phyloP scores from a whole-genome alignment of 148 eudicot species.

The Rhododendron molle region DNA sequence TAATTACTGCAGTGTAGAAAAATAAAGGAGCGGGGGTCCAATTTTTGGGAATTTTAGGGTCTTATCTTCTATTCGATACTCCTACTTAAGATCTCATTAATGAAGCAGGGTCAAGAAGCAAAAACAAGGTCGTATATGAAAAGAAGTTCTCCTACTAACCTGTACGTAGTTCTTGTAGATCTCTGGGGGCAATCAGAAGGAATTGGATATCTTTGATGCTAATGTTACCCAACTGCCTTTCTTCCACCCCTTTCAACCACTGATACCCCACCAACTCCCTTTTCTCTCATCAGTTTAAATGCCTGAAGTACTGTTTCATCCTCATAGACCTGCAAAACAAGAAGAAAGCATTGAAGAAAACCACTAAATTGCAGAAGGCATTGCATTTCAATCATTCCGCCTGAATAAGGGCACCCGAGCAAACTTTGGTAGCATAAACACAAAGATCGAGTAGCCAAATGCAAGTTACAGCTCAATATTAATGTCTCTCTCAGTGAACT shows the following conservation, averaged over 20 bases:
- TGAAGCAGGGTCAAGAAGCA: neutral
- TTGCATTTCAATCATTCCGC: neutral
- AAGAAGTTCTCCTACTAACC: slow-evolving; percentile 33
- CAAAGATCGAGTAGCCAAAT: neutral
- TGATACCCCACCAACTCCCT: slow-evolving; percentile 80
- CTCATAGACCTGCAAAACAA: slow-evolving; percentile 53
- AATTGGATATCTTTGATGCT: slow-evolving; percentile 90
- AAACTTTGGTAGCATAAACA: neutral
- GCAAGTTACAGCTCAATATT: neutral
- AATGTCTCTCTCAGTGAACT: neutral
- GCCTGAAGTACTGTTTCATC: slow-evolving; percentile 93
- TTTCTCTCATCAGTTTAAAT: slow-evolving; percentile 77
- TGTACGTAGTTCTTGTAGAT: slow-evolving; percentile 66
- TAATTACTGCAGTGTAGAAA: too few species aligned
- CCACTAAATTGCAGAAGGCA: too few species aligned
- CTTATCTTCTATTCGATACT: neutral
- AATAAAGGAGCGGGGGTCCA: neutral
- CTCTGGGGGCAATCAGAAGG: slow-evolving; percentile 62
- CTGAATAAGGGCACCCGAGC: neutral
- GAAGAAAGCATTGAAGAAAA: neutral
- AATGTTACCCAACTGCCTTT: slow-evolving; percentile 87
- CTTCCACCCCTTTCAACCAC: slow-evolving; percentile 62
- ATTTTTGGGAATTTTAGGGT: neutral
- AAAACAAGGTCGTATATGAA: neutral
- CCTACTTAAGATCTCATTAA: neutral